Base-by-base conservation (phyloP, 371 early-diverging fungal genomes). In the Zopfochytrium polystomum region DNA sequence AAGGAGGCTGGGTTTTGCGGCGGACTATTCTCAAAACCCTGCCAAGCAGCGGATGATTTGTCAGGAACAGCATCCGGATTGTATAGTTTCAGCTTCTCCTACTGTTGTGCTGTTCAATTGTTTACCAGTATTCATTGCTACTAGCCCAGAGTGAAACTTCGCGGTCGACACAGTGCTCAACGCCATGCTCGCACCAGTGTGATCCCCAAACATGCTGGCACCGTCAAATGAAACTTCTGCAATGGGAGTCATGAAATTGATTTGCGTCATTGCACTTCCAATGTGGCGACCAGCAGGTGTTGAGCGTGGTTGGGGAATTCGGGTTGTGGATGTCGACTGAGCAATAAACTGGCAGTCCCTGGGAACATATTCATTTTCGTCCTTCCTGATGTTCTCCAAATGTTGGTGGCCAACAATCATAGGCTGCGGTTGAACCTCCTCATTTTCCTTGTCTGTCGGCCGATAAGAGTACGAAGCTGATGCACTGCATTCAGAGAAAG, bases 191-290 rank as follows among this genome's bases (percentile, higher is more conserved):
- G 38, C 38, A 18, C 7, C 38, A 18, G 38, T 38, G 38, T 18
- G 38, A 18, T 38, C 38, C 7, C 38, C 38, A 7, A 38, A 38
- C 11, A 38, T 38, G 33, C 64, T 44, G 25, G 52, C 53, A n/a
- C 22, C 27, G 30, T 72, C 72, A 52, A 48, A 62, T 3, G 58
- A 61, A 13, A 38, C 62, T 51, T 76, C 76, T 15, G 69, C 58
- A 55, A 76, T 73, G 29, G 76, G 76, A 9, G 76, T 76, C 35
- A 27, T n/a, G 54, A 54, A 20, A 5, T n/a, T 25, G 33, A 6
- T 7, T 23, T 23, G 42, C 15, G 5, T 7, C 7, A 4, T 5
- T 5, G 6, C 13, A 5, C 7, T 25, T 6, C 13, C 50, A 20
- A 32, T n/a, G 34, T 20, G 11, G 26, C 34, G 3, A 22, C 13